Conservation (phyloP, 2,329 filamentous ascomycete species). For the Colletotrichum destructivum region DNA sequence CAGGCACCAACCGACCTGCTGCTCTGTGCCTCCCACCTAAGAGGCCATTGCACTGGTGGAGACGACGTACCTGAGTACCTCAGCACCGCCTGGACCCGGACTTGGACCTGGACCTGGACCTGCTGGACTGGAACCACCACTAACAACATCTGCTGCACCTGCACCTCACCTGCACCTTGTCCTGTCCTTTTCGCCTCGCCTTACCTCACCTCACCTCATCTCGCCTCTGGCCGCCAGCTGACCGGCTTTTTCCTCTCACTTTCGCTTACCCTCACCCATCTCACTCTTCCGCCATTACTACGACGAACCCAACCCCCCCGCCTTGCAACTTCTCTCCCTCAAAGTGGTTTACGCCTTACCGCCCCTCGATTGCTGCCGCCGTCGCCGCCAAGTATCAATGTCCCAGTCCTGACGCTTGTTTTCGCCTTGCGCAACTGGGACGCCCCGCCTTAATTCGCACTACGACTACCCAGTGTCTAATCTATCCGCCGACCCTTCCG, state of each 20-base stretch:
- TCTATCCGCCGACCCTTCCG: conserved; percentile 30
- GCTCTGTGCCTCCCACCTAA: conserved; percentile 8
- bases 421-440: conserved; percentile 38
- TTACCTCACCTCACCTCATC: conserved; percentile 22
- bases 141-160: conserved; percentile 1
- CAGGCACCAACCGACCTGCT: conserved; percentile 9
- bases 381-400: conserved; percentile 28
- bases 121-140: conserved; percentile 13
- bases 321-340: background rate
- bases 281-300: background rate
- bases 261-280: background rate
- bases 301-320: background rate
- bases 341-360: background rate
- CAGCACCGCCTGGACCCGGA: conserved; percentile 16
- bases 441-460: conserved; percentile 35
- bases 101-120: conserved; percentile 15
- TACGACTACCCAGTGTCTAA: conserved; percentile 15
- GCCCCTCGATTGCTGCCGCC: background rate
- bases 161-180: conserved; percentile 19
- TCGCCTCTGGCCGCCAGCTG: background rate
- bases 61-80: background rate
- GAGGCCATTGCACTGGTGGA: conserved; percentile 1
- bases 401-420: conserved; percentile 35
- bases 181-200: conserved; percentile 13
- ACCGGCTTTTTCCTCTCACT: background rate